Base-by-base conservation (phyloP, 179 eudicot genomes). In the Sideroxylon spinosum region DNA sequence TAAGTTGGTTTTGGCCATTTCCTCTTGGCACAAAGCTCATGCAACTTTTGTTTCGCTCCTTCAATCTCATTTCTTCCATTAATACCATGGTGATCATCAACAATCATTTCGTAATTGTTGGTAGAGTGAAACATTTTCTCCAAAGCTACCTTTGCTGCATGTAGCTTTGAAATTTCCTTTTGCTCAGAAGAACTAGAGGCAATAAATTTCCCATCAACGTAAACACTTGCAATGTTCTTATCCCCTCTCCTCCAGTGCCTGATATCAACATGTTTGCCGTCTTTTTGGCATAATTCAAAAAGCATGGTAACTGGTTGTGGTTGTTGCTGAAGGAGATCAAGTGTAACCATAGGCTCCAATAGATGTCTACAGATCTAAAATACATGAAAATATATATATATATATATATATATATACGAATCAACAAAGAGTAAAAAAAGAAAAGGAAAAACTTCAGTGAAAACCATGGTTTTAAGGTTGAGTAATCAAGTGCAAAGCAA, bases 271-370 rank as follows among this genome's bases (percentile, higher is more conserved):
- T 89, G 85, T 59, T 86, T 88, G 26, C 91, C 91, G 65, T 87
- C 86, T 84, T 92, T 93, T 55, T 93, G 97, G 81, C 95, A 93
- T n/a, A 84, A 4, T 74, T 91, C 95, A 76, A 71, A 87, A 7
- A 95, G 92, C 87, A 84, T 67, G 0, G 98, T 90, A 66, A 95
- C 90, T 0, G 97, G 99, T 28, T 87, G 91, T 23, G 93, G 93
- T 73, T 93, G 97, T 71, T 86, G 78, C 44, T 88, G 86, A 75
- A 95, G 84, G 22, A 84, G 61, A 56, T 93, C 92, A 66, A 81
- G 87, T 9, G 88, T 93, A 29, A 91, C 78, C 19, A 93, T 81
- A 0, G 99, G 99, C 87, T 93, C 94, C 73, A 95, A 56, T 49
- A 95, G 60, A 46, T 71, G 72, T 79, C 87, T 83, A 74, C 88